Base-by-base conservation (phyloP, 2,329 filamentous ascomycete genomes). In the Grosmannia huntii region DNA sequence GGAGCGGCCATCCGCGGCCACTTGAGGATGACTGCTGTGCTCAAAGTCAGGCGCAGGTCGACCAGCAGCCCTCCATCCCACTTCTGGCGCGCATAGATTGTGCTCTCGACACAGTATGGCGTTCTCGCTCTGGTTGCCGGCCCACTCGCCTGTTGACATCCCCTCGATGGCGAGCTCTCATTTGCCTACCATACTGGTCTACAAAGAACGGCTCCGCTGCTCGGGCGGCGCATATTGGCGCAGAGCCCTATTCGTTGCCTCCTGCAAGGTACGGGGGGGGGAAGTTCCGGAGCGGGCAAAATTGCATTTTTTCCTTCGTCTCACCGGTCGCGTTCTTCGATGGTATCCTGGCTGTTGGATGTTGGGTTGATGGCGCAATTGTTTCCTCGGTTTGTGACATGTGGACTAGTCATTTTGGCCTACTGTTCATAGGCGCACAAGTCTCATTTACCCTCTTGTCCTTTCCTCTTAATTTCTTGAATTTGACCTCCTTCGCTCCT, bases 291-390 rank as follows among this genome's bases (percentile, higher is more conserved):
- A 53, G 36, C 53, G 53, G 33, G 33, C 21, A n/a, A 21, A n/a
- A 51, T 51, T 14, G 27, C 25, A 51, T 48, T 27, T 36, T 52
- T 41, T 46, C 28, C 28, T 31, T 38, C 31, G 25, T 31, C 25
- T 44, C 21, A 11, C 16, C 23, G 9, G 19, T 46, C n/a, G 36
- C 4, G 23, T 21, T 16, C 36, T 12, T 38, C 36, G 56, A 33
- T 21, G 38, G 31, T 11, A 41, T 28, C 31, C 31, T 16, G 31
- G 36, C 5, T 36, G 19, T 10, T 28, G 48, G 25, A 11, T 12
- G n/a, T 27, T 16, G 59, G 55, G 57, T 36, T 56, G 61, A 68
- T 68, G 61, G 66, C 66, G 66, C 64, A 65, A 68, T 68, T 61
- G 61, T 53, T 55, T 59, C 61, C 59, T 55, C 55, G 44, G 21